Conservation (phyloP, 306 rosid genomes). For the Acacia confusa region DNA sequence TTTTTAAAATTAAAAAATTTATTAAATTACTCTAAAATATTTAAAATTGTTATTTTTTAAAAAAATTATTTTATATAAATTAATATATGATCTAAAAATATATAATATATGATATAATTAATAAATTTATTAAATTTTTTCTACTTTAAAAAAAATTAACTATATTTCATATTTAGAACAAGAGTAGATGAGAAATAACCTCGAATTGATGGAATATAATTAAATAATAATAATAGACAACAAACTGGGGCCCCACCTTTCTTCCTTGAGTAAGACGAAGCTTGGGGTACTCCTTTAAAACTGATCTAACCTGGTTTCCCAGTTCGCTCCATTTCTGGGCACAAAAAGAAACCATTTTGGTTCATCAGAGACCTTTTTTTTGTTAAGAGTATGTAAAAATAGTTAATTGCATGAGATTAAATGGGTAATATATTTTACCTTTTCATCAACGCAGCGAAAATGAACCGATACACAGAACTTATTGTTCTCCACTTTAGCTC, state of each 20-base stretch:
- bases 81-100: no score
- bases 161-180: no score
- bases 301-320: conserved; percentile 66
- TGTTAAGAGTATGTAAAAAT: not conserved
- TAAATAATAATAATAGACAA: not conserved
- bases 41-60: no score
- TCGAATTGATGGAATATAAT: no score
- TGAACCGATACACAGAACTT: conserved; percentile 84
- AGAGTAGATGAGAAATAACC: no score
- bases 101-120: no score
- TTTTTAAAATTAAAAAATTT: not conserved
- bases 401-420: not conserved
- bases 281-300: conserved; percentile 67
- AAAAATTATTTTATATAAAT: no score
- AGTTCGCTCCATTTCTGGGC: conserved; percentile 76
- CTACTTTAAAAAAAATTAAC: no score
- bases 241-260: conserved; percentile 51
- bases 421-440: conserved; percentile 35
- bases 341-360: conserved; percentile 5
- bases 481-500: conserved; percentile 80
- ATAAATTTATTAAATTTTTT: no score
- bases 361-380: conserved; percentile 4
- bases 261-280: conserved; percentile 81
- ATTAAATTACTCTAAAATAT: no score
- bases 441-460: conserved; percentile 85